Conservation (phyloP, 352 stramenopile species). For the Plasmopara viticola region DNA sequence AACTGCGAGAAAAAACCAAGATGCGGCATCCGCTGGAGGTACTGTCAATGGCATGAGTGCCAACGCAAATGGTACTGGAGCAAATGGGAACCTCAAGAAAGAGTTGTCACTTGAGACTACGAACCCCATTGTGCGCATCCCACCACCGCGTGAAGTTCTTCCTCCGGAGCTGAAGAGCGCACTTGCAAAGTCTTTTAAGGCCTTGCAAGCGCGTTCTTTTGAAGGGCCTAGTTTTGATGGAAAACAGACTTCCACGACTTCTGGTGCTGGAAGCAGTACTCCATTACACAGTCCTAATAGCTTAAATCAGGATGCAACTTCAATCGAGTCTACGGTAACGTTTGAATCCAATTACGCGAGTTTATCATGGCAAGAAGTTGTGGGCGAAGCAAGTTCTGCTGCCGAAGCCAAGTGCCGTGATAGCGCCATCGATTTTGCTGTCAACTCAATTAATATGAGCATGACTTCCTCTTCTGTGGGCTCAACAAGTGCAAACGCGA, state of each 20-base stretch:
- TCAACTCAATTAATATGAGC: conserved; percentile 73
- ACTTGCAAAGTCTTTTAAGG: conserved; percentile 68
- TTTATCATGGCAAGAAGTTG: conserved; percentile 65
- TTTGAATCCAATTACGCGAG: conserved; percentile 58
- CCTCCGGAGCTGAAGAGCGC: conserved; percentile 68
- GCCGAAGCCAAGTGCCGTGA: conserved; percentile 60
- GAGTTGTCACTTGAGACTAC: conserved; percentile 65
- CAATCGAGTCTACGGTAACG: conserved; percentile 21
- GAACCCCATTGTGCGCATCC: conserved; percentile 74
- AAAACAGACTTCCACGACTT: conserved; percentile 27
- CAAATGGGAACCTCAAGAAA: conserved; percentile 55
- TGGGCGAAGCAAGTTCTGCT: conserved; percentile 43
- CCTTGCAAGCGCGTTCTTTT: conserved; percentile 58
- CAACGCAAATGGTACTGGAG: conserved; percentile 20
- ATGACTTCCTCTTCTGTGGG: conserved; percentile 65
- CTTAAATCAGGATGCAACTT: conserved; percentile 25
- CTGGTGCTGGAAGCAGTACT: conserved; percentile 40
- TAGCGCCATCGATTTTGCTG: conserved; percentile 63
- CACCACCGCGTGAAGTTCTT: conserved; percentile 58
- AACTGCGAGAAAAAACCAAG: conserved; percentile 77
- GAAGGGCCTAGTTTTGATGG: conserved; percentile 38
- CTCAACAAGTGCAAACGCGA: conserved; percentile 70
- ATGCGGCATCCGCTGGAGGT: conserved; percentile 26
- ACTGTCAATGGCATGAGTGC: conserved; percentile 17
- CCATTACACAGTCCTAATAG: conserved; percentile 66